phyloP scores from a whole-genome alignment of 257 asterid genomes.

The Solanum arcanum region DNA sequence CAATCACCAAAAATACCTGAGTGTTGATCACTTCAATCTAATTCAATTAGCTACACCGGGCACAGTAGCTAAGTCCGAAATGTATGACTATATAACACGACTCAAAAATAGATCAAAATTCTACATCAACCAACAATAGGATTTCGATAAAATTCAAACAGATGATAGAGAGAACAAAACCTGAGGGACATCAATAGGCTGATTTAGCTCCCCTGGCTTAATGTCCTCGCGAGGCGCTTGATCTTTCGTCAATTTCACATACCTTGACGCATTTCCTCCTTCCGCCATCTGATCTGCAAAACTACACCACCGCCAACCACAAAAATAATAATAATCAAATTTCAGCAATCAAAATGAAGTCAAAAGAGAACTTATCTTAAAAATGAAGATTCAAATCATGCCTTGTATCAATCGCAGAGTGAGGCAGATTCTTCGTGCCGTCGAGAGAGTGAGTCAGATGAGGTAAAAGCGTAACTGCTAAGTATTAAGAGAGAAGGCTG shows the following conservation, averaged over 20 bases:
- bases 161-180: background rate
- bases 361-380: background rate
- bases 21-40: background rate
- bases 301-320: background rate
- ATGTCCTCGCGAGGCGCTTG: slow-evolving; percentile 78
- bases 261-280: slow-evolving; percentile 63
- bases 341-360: background rate
- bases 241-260: slow-evolving; percentile 82
- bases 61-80: background rate
- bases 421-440: background rate
- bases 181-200: slow-evolving; percentile 93
- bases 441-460: background rate
- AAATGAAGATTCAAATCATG: background rate
- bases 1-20: background rate
- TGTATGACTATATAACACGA: background rate
- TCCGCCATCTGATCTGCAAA: slow-evolving; percentile 48
- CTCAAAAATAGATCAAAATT: background rate
- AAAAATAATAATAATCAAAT: background rate
- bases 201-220: slow-evolving; percentile 93
- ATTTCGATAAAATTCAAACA: background rate
- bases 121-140: background rate
- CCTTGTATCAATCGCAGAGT: background rate
- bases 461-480: background rate
- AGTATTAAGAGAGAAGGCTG: background rate
- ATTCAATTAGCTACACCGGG: background rate